Evolutionary conservation across 257 asterid genomes (phyloP).

Genomic region (Misopates orontium): DNA sequence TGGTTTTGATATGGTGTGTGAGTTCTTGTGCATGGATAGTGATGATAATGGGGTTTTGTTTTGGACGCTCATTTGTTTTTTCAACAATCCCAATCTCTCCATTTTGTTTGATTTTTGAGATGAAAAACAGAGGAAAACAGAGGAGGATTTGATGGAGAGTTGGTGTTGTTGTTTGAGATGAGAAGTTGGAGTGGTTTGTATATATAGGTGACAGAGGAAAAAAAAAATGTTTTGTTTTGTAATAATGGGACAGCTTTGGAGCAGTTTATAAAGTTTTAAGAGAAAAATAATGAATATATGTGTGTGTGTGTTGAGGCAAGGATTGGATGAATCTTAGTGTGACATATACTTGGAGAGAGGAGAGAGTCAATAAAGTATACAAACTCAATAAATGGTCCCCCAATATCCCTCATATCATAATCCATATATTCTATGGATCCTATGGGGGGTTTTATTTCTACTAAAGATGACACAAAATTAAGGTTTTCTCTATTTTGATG

Average conservation of each 20-base stretch:
- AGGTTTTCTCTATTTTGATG: too few species aligned
- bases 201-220: slow-evolving; percentile 27
- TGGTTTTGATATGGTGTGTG: slow-evolving; percentile 57
- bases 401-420: slow-evolving; percentile 21
- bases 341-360: slow-evolving; percentile 40
- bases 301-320: slow-evolving; percentile 44
- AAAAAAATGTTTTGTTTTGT: slow-evolving; percentile 11
- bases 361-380: slow-evolving; percentile 44
- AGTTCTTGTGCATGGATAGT: slow-evolving; percentile 49
- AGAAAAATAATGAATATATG: background rate
- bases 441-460: background rate
- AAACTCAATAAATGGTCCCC: slow-evolving; percentile 58
- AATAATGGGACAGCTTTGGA: background rate
- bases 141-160: slow-evolving; percentile 23
- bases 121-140: background rate
- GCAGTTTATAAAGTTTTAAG: background rate
- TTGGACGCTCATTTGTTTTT: slow-evolving; percentile 30
- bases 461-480: background rate
- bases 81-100: slow-evolving; percentile 40
- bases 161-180: too few species aligned
- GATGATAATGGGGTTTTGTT: slow-evolving; percentile 37
- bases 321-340: slow-evolving; percentile 51
- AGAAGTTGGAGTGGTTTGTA: slow-evolving; percentile 27
- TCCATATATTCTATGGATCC: slow-evolving; percentile 32
- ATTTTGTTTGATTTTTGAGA: slow-evolving; percentile 25